These are phyloP conservation scores for Zasmidium citrigriseum DNA, from an alignment of 2,329 filamentous ascomycete genomes.

Conservation along the genomic window DNA sequence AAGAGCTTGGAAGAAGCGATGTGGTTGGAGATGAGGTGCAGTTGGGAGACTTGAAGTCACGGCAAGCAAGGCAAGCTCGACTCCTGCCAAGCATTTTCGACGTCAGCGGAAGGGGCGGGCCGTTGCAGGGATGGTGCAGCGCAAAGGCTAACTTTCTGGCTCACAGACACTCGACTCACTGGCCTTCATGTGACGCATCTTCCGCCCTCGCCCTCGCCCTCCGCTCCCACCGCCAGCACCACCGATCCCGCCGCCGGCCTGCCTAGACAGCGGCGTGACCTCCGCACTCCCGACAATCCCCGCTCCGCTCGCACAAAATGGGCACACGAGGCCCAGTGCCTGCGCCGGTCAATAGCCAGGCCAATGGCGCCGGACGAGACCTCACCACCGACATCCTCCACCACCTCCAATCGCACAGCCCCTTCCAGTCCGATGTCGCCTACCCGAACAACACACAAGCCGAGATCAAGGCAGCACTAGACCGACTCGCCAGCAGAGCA, in stretches of 20 bases:
- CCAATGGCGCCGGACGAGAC: slow-evolving; percentile 40
- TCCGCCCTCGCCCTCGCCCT: too few relatives aligned
- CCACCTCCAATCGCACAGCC: slow-evolving; percentile 51
- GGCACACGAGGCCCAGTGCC: slow-evolving; percentile 48
- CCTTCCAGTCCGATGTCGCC: slow-evolving; percentile 32
- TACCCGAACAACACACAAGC: slow-evolving; percentile 39
- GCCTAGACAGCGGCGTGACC: not conserved
- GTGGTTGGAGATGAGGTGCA: not conserved
- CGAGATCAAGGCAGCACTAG: slow-evolving; percentile 79
- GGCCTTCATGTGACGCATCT: not conserved
- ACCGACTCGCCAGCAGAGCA: slow-evolving; percentile 77
- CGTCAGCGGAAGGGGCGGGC: not conserved
- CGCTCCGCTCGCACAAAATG: slow-evolving; percentile 15
- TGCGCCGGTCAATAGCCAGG: slow-evolving; percentile 36
- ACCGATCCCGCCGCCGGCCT: not conserved
- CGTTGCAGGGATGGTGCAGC: not conserved
- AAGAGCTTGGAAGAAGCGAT: not conserved
- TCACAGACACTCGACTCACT: not conserved
- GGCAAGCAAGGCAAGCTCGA: not conserved
- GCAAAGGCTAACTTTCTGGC: not conserved
- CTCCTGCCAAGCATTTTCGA: not conserved
- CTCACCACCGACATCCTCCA: slow-evolving; percentile 82
- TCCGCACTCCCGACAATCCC: not conserved
- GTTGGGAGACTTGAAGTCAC: not conserved
- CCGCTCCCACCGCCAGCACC: not conserved